Conservation (phyloP, 495 filamentous ascomycete species). For the Podospora australis region DNA sequence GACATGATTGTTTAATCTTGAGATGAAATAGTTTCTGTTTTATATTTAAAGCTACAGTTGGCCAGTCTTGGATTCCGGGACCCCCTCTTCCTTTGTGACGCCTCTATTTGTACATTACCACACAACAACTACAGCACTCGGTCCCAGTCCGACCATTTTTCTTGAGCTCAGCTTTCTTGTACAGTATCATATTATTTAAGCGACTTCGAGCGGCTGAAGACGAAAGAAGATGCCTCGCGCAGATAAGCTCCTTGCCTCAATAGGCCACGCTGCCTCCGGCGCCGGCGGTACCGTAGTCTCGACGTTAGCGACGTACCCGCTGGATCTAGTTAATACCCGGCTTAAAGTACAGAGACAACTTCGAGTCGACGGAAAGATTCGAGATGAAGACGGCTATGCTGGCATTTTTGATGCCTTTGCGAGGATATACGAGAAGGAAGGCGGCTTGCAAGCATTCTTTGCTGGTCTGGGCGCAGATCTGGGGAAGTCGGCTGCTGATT, state of each 20-base stretch:
- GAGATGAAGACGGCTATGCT: constrained; percentile 42
- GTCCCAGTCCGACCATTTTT: too few species aligned
- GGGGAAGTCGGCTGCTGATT: constrained; percentile 64
- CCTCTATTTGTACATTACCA: too few species aligned
- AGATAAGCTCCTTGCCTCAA: constrained; percentile 56
- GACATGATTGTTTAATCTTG: too few species aligned
- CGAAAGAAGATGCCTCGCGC: constrained; percentile 21
- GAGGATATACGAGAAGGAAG: constrained; percentile 67
- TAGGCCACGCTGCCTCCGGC: constrained; percentile 84
- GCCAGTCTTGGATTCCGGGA: too few species aligned
- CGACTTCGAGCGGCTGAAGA: too few species aligned
- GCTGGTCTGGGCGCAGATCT: constrained; percentile 67
- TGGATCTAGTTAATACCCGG: constrained; percentile 78
- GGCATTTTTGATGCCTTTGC: constrained; percentile 60
- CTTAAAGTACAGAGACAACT: constrained; percentile 74
- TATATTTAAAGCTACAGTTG: too few species aligned
- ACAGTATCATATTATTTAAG: too few species aligned
- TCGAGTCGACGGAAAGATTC: constrained; percentile 30
- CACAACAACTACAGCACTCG: too few species aligned
- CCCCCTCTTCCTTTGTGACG: too few species aligned
- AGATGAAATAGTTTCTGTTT: too few species aligned
- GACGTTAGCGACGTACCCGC: constrained; percentile 72
- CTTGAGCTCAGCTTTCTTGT: too few species aligned
- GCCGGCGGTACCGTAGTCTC: constrained; percentile 73
- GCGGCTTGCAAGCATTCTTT: constrained; percentile 65